These are phyloP conservation scores for Penicillium sp. DNA, from an alignment of 2,329 filamentous ascomycete genomes.

Conservation along the genomic window DNA sequence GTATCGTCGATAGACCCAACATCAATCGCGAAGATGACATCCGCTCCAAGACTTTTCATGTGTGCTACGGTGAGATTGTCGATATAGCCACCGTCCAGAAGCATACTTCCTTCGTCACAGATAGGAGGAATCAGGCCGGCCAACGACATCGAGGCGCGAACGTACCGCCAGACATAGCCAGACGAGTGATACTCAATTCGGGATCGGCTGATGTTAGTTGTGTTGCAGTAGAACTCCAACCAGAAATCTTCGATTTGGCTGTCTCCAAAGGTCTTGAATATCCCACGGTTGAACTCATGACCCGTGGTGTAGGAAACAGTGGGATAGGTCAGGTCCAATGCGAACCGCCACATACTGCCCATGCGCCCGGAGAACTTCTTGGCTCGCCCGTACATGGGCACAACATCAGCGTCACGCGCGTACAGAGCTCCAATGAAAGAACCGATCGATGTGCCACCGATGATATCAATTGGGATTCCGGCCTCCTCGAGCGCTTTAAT, in stretches of 20 bases:
- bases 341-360: constrained; percentile 99
- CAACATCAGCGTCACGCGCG: constrained; percentile 91
- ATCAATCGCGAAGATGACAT: constrained; percentile 93
- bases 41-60: constrained; percentile 91
- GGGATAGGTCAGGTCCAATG: constrained; percentile 91
- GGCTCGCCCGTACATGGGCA: constrained; percentile 92
- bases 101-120: constrained; percentile 95
- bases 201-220: constrained; percentile 96
- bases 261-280: constrained; percentile 97
- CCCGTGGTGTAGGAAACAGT: constrained; percentile 96
- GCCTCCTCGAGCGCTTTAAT: constrained; percentile 95
- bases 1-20: constrained; percentile 91
- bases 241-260: constrained; percentile 98
- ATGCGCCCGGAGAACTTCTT: constrained; percentile 99
- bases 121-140: constrained; percentile 89
- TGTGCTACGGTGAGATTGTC: constrained; percentile 96
- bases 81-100: constrained; percentile 93
- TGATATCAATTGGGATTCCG: constrained; percentile 90
- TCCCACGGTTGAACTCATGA: constrained; percentile 97
- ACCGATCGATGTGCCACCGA: constrained; percentile 95
- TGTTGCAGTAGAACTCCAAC: constrained; percentile 99
- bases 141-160: constrained; percentile 93
- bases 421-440: constrained; percentile 94
- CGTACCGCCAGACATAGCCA: constrained; percentile 96
- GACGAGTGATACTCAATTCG: constrained; percentile 90